Percentiles rank a stretch among this genome's conserved stretches.
phyloP scores from a whole-genome alignment of 1,139 yeast species.

The Wickerhamiella pararugosa region DNA sequence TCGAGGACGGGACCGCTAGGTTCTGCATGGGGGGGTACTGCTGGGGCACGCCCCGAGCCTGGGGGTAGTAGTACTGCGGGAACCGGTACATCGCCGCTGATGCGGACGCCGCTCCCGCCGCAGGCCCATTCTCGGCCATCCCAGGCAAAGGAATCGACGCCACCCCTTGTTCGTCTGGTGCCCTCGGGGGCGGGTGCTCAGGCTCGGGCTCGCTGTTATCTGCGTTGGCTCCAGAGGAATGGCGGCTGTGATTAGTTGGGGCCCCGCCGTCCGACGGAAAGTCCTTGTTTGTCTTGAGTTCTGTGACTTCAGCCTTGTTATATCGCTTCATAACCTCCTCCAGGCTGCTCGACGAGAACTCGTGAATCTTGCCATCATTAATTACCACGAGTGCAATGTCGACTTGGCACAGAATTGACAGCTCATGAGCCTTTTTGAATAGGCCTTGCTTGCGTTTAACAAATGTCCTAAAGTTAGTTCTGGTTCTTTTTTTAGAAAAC shows the following conservation, averaged over 20 bases:
- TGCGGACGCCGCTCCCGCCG: no score
- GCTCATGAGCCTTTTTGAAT: slow-evolving; percentile 90
- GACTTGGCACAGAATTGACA: slow-evolving; percentile 82
- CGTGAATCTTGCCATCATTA: slow-evolving; percentile 74
- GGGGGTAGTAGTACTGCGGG: no score
- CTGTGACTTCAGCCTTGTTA: slow-evolving; percentile 18
- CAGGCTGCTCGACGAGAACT: slow-evolving; percentile 62
- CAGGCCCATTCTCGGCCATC: no score
- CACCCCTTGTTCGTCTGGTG: no score
- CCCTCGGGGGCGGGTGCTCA: no score
- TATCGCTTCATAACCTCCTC: slow-evolving; percentile 45
- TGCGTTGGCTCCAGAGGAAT: slow-evolving; percentile 35
- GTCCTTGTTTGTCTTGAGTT: slow-evolving; percentile 7
- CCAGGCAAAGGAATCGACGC: no score
- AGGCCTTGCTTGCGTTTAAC: slow-evolving; percentile 90
- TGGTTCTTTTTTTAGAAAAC: background rate
- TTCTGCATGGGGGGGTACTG: no score
- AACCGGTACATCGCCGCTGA: no score
- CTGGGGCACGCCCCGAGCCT: no score
- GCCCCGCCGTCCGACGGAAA: slow-evolving; percentile 16
- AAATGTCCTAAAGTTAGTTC: slow-evolving; percentile 38
- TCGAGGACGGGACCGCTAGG: no score
- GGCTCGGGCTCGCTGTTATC: no score
- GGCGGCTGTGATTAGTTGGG: slow-evolving; percentile 41
- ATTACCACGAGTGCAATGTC: slow-evolving; percentile 83